Base-by-base conservation (phyloP, 148 eudicot species). In the Silene uniflora region DNA sequence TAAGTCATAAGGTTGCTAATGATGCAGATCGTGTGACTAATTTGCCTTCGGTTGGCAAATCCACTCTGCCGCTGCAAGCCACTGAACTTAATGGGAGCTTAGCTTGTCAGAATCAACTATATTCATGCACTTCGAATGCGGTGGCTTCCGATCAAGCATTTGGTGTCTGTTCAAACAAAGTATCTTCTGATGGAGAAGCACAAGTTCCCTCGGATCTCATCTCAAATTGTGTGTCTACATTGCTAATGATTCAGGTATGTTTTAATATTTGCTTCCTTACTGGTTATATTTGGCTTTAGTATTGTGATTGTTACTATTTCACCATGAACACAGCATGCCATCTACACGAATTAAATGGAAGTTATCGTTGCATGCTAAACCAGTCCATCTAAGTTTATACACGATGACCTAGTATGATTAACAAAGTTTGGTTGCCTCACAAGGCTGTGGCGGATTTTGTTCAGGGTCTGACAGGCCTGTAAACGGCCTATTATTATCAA, bases 181-280 rank as follows among this genome's bases (percentile, higher is more conserved):
- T 65, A 61, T 82, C 84, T 16, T 85, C 76, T 32, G 70, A 27
- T 76, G 72, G 67, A 54, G 92, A 88, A 35, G 69, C 80, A 72
- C 81, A 81, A 78, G 75, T 86, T 52, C 98, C 97, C 46, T 89
- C 89, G 52, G 93, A 90, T 81, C 91, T 95, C 60, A 87, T 94
- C 78, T 78, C 93, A 75, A 83, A 87, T 71, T 90, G 97, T 74
- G 93, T 94, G 24, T 89, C 97, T 58, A 92, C 93, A 19, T 71
- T 94, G 74, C 87, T 94, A 71, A 92, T 90, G 93, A 92, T 94
- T 81, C 98, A 92, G 95, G 98, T 94, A 83, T 82, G 66, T 75
- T 18, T 73, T 49, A 62, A 64, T 52, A 65, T 19, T 46, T 44
- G 2, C 24, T n/a, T 62, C 60, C 22, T 61, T 61, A 42, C 13